Percentiles rank a stretch among this genome's conserved stretches.
Conservation (phyloP, 2,329 filamentous ascomycete genomes). For the Calonectria hongkongensis region DNA sequence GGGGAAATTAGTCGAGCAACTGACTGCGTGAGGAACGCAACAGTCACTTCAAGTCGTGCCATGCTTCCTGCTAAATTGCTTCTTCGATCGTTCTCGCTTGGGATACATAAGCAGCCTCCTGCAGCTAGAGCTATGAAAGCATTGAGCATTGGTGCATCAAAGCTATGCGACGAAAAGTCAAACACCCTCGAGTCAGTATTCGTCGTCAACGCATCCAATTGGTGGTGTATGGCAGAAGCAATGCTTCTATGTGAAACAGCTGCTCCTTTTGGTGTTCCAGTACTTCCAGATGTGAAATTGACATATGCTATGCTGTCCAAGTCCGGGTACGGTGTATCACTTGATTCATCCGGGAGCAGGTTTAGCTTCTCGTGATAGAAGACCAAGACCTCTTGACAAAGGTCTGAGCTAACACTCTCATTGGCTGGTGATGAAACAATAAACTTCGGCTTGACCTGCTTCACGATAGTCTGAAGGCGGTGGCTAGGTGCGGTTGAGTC, state of each 20-base stretch:
- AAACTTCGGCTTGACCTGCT: slow-evolving; percentile 11
- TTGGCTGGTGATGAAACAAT: neutral
- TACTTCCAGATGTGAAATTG: slow-evolving; percentile 53
- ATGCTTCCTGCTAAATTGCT: slow-evolving; percentile 7
- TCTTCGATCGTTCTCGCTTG: slow-evolving; percentile 32
- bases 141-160: slow-evolving; percentile 35
- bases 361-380: neutral
- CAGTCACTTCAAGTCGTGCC: neutral
- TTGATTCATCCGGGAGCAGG: neutral
- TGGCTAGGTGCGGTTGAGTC: slow-evolving; percentile 43
- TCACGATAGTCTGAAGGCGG: slow-evolving; percentile 33
- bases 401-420: neutral
- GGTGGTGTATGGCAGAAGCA: slow-evolving; percentile 44
- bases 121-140: slow-evolving; percentile 61
- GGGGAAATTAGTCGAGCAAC: slow-evolving; percentile 32
- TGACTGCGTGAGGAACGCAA: slow-evolving; percentile 35
- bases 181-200: slow-evolving; percentile 43
- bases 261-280: slow-evolving; percentile 52
- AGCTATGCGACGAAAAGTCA: neutral
- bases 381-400: neutral
- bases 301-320: slow-evolving; percentile 40
- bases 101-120: slow-evolving; percentile 53
- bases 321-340: neutral
- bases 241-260: slow-evolving; percentile 37
- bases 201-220: neutral